phyloP scores from a whole-genome alignment of 495 filamentous ascomycete species.

The Tuber brumale region DNA sequence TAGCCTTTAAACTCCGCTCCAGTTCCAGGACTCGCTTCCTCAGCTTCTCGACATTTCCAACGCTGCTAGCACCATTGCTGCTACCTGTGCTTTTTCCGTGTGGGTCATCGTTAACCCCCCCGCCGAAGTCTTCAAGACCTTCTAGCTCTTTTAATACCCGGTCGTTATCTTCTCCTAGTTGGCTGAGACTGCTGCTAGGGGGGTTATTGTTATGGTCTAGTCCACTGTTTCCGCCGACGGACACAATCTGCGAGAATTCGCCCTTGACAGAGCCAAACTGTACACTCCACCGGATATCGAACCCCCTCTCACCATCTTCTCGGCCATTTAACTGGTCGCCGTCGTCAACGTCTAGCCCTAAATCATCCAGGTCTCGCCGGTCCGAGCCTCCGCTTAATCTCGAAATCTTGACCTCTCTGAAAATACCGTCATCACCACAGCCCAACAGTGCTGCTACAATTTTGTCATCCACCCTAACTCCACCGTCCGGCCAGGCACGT shows the following conservation, averaged over 20 bases:
- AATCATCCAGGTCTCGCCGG: conserved; percentile 27
- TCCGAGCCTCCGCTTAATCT: conserved; percentile 14
- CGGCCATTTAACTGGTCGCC: neutral
- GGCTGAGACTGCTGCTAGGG: conserved; percentile 15
- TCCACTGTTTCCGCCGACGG: conserved; percentile 12
- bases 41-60: conserved; percentile 31
- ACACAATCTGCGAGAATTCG: conserved; percentile 37
- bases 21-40: conserved; percentile 29
- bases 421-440: conserved; percentile 22
- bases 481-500: conserved; percentile 24
- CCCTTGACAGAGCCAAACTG: conserved; percentile 35
- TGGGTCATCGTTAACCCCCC: conserved; percentile 5
- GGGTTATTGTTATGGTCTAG: conserved; percentile 22
- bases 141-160: conserved; percentile 27
- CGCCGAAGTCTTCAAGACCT: conserved; percentile 25
- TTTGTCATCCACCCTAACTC: conserved; percentile 25
- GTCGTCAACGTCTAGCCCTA: conserved; percentile 30
- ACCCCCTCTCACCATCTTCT: conserved; percentile 21
- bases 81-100: conserved; percentile 8
- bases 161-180: conserved; percentile 30
- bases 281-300: conserved; percentile 34
- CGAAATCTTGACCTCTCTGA: conserved; percentile 20
- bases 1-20: conserved; percentile 33
- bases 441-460: conserved; percentile 26
- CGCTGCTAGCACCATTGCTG: conserved; percentile 2